A percentile compares a stretch with the other conserved stretches of the same genome.
Evolutionary conservation across 208 protist genomes (phyloP).

Genomic region (Trypanosoma lewisi): DNA sequence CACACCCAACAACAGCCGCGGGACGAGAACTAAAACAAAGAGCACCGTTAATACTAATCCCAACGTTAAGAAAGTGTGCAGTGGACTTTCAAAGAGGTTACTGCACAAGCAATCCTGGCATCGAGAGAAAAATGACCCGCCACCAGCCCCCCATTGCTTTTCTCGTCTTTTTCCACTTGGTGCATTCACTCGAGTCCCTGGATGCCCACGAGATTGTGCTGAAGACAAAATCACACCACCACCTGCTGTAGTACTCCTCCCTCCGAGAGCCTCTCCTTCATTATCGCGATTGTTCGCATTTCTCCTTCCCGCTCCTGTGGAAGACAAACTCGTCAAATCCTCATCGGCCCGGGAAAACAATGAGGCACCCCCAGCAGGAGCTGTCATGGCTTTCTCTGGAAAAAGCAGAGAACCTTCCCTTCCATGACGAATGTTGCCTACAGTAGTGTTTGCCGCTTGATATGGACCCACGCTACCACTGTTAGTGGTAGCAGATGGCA

Average conservation of each 20-base stretch:
- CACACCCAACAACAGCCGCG: background rate
- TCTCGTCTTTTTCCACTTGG: background rate
- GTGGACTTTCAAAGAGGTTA: background rate
- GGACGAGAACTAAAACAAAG: background rate
- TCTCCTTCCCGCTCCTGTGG: background rate
- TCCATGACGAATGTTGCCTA: no score
- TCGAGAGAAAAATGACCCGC: background rate
- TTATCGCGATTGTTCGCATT: background rate
- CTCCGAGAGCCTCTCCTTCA: background rate
- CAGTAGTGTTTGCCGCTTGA: no score
- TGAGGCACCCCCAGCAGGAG: background rate
- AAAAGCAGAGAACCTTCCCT: no score
- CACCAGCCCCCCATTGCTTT: background rate
- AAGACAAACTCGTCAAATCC: background rate
- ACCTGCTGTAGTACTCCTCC: background rate
- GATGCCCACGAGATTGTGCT: background rate
- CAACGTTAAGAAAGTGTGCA: background rate
- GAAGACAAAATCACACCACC: constrained; percentile 5
- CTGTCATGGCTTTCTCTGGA: background rate
- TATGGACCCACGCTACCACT: background rate
- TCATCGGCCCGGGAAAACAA: background rate
- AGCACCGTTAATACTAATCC: background rate
- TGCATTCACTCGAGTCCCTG: no score
- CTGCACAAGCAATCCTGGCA: background rate
- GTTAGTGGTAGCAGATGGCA: background rate